A percentile compares a stretch with the other conserved stretches of the same genome.
These are phyloP conservation scores for Candida taoyuanica DNA, from an alignment of 805 yeast species.

Conservation along the genomic window DNA sequence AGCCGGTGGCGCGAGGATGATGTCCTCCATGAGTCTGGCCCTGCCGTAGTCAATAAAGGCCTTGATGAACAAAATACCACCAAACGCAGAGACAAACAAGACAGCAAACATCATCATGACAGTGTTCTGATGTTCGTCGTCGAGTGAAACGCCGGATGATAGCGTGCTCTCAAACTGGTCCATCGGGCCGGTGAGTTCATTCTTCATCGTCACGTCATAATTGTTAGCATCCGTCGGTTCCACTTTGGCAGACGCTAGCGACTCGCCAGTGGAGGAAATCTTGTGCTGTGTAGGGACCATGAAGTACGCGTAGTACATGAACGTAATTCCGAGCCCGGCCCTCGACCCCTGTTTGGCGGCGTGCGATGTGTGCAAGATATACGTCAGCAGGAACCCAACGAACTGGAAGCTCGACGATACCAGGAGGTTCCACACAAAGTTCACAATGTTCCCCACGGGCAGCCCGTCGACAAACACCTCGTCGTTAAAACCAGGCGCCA, in stretches of 20 bases:
- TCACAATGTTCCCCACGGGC: conserved; percentile 91
- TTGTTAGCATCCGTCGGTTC: conserved; percentile 57
- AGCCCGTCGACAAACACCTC: conserved; percentile 92
- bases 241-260: conserved; percentile 32
- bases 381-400: conserved; percentile 88
- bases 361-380: conserved; percentile 89
- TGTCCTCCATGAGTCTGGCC: conserved; percentile 73
- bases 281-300: conserved; percentile 42
- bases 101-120: conserved; percentile 39
- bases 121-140: conserved; percentile 5
- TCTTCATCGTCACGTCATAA: conserved; percentile 38
- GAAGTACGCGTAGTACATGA: conserved; percentile 64
- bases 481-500: conserved; percentile 72
- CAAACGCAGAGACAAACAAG: conserved; percentile 59
- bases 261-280: conserved; percentile 21
- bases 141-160: conserved; percentile 18
- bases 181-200: conserved; percentile 22
- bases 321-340: conserved; percentile 84
- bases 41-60: conserved; percentile 67
- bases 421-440: conserved; percentile 83
- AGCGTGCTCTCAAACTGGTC: conserved; percentile 24
- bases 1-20: conserved; percentile 45
- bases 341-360: conserved; percentile 95
- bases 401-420: conserved; percentile 91
- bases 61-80: conserved; percentile 58